Evolutionary conservation across 345 rosid genomes (phyloP).

Genomic region (Murraya koenigii): DNA sequence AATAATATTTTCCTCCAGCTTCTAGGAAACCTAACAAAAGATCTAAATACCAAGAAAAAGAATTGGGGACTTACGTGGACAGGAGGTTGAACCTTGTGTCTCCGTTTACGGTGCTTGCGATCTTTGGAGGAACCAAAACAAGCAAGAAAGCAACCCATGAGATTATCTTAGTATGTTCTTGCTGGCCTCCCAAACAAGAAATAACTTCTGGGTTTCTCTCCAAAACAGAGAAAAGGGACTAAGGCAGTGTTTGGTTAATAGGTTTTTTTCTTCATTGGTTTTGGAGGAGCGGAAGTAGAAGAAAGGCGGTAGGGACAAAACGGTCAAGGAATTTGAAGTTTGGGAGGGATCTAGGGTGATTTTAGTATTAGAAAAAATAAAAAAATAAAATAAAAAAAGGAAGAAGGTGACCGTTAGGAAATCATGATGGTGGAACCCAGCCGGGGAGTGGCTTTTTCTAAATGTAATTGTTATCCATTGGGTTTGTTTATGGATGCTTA

Average conservation of each 20-base stretch:
- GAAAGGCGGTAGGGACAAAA: conserved; percentile 35
- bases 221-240: conserved; percentile 4
- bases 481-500: background rate
- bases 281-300: conserved; percentile 12
- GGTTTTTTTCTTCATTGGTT: conserved; percentile 27
- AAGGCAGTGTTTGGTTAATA: conserved; percentile 13
- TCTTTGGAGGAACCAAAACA: conserved; percentile 85
- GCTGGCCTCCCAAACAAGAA: background rate
- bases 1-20: background rate
- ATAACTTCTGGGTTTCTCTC: background rate
- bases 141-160: conserved; percentile 79
- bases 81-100: conserved; percentile 45
- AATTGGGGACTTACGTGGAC: conserved; percentile 34
- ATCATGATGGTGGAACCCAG: conserved; percentile 8
- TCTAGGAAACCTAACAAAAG: background rate
- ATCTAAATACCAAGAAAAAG: background rate
- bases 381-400: background rate
- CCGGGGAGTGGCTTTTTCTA: too few relatives aligned
- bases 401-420: conserved; percentile 63
- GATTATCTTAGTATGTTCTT: background rate
- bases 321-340: conserved; percentile 32
- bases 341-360: conserved; percentile 20
- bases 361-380: conserved; percentile 8
- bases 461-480: background rate
- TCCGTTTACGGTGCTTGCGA: conserved; percentile 45